Evolutionary conservation across 257 asterid species (phyloP).

Genomic region (Cynanchum wilfordii): DNA sequence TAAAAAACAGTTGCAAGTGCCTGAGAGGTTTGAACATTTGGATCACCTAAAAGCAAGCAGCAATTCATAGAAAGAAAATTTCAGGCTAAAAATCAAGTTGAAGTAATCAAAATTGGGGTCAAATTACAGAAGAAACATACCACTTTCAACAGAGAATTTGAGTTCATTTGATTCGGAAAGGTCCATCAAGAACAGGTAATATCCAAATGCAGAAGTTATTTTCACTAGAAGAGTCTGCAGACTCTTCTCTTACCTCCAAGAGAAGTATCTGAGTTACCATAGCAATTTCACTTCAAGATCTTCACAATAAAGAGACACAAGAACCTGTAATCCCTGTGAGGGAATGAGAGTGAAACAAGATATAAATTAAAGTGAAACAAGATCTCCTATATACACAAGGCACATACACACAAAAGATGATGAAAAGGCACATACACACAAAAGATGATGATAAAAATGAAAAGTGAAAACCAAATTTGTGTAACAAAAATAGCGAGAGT

Average conservation of each 20-base stretch:
- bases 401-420: too few relatives aligned
- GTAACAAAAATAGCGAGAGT: too few relatives aligned
- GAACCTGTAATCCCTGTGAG: constrained; percentile 45
- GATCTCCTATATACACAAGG: too few relatives aligned
- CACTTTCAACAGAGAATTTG: too few relatives aligned
- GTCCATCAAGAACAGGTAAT: constrained; percentile 60
- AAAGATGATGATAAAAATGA: too few relatives aligned
- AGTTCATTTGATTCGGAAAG: constrained; percentile 38
- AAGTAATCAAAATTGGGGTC: background rate
- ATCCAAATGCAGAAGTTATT: constrained; percentile 41
- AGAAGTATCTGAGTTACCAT: constrained; percentile 69
- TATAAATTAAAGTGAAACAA: too few relatives aligned
- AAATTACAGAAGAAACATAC: too few relatives aligned
- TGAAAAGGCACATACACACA: too few relatives aligned
- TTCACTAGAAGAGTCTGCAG: constrained; percentile 15
- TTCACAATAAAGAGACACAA: constrained; percentile 52
- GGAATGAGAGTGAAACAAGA: too few relatives aligned
- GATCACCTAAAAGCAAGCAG: constrained; percentile 30
- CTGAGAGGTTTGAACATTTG: constrained; percentile 29
- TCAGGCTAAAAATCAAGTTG: background rate
- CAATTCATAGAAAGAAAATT: background rate
- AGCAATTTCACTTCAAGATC: constrained; percentile 50
- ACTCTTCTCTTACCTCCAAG: constrained; percentile 43
- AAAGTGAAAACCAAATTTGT: too few relatives aligned
- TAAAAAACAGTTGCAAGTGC: constrained; percentile 40